Conservation (phyloP, 352 stramenopile species). For the Thalassiosira hispida region DNA sequence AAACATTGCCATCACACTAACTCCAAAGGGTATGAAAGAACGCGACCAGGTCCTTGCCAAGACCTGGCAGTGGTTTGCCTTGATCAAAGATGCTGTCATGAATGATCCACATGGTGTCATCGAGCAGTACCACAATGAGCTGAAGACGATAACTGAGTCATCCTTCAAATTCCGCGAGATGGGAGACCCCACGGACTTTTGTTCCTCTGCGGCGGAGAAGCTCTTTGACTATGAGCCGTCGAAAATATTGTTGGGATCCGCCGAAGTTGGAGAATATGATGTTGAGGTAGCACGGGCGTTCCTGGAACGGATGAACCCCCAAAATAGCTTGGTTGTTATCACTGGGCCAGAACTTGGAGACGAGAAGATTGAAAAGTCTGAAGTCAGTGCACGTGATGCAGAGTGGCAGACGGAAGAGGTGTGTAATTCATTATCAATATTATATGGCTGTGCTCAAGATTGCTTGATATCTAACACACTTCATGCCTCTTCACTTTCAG, state of each 20-base stretch:
- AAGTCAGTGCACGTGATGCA: conserved; percentile 28
- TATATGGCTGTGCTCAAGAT: background rate
- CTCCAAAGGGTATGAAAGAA: conserved; percentile 72
- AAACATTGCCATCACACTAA: conserved; percentile 73
- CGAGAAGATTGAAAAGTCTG: conserved; percentile 43
- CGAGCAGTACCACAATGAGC: conserved; percentile 79
- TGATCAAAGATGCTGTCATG: conserved; percentile 71
- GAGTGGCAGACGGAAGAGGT: conserved; percentile 66
- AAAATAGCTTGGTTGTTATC: conserved; percentile 79
- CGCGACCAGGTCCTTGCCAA: conserved; percentile 77
- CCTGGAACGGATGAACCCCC: conserved; percentile 71
- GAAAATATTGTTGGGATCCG: conserved; percentile 65
- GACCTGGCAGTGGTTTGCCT: conserved; percentile 80
- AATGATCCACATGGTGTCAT: conserved; percentile 62
- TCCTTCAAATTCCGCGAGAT: conserved; percentile 82
- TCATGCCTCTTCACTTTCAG: conserved; percentile 1
- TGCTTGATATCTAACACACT: conserved; percentile 2
- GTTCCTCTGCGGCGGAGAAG: conserved; percentile 68
- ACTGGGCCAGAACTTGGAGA: conserved; percentile 61
- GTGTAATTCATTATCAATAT: background rate
- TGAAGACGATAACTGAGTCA: conserved; percentile 66
- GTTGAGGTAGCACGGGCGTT: conserved; percentile 65
- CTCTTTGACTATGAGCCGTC: conserved; percentile 68
- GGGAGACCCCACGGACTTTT: conserved; percentile 81
- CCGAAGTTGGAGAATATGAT: conserved; percentile 66